These are phyloP conservation scores for Leishmania martiniquensis DNA, from an alignment of 208 protist genomes.

Conservation along the genomic window DNA sequence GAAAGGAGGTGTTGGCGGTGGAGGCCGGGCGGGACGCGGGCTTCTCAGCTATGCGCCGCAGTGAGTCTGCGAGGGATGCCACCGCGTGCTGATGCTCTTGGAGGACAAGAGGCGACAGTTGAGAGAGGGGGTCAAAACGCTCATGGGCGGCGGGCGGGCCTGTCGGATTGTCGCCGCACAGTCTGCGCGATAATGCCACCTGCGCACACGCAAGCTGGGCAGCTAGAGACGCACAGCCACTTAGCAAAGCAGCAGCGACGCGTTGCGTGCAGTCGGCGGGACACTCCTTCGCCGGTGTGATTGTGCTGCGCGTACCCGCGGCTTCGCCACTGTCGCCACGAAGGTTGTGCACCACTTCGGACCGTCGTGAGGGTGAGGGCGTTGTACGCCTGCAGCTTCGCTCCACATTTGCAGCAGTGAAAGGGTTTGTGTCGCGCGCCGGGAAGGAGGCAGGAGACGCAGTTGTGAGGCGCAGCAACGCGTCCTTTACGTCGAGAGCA, in stretches of 20 bases:
- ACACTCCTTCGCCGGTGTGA: not conserved
- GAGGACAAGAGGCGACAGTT: constrained; percentile 19
- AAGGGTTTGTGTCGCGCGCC: not conserved
- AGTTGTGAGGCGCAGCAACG: constrained; percentile 13
- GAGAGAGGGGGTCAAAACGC: constrained; percentile 15
- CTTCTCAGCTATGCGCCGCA: constrained; percentile 28
- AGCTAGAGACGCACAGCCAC: constrained; percentile 58
- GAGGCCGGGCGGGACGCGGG: not conserved
- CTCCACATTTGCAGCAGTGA: not conserved
- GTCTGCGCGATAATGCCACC: constrained; percentile 1
- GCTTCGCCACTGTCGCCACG: not conserved
- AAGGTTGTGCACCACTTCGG: not conserved
- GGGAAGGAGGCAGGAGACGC: not conserved
- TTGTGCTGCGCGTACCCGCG: not conserved
- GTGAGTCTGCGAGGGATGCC: constrained; percentile 32
- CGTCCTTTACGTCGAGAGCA: constrained; percentile 42
- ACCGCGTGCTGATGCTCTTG: constrained; percentile 39
- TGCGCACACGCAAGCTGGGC: constrained; percentile 40
- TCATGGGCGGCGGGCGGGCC: not conserved
- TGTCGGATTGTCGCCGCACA: not conserved
- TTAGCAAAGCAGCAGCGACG: constrained; percentile 40
- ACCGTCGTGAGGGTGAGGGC: not conserved
- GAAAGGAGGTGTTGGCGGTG: not conserved
- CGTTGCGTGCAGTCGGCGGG: not conserved
- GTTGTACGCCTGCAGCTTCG: not conserved